These are phyloP conservation scores for Boletus rubroflammeus DNA, from an alignment of 768 basidiomycete genomes.

Conservation along the genomic window DNA sequence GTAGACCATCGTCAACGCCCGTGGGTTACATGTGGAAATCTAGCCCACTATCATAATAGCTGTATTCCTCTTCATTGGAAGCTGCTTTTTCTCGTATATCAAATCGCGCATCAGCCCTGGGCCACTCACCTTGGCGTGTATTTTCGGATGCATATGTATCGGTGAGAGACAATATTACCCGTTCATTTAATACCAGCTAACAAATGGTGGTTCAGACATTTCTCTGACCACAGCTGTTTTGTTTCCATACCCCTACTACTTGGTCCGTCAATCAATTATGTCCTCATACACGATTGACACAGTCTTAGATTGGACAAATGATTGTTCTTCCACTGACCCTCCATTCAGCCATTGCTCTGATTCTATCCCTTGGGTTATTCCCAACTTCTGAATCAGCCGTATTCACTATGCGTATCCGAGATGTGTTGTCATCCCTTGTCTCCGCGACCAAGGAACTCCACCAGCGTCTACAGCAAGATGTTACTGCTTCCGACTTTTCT, in stretches of 20 bases:
- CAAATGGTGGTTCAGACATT: conserved; percentile 43
- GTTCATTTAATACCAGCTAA: background rate
- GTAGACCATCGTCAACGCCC: background rate
- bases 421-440: conserved; percentile 47
- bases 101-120: conserved; percentile 60
- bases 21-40: background rate
- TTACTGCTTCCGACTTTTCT: conserved; percentile 35
- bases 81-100: conserved; percentile 52
- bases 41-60: conserved; percentile 58
- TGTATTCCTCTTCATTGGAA: conserved; percentile 63
- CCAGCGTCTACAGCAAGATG: conserved; percentile 40
- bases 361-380: conserved; percentile 53
- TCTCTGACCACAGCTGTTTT: conserved; percentile 53
- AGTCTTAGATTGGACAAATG: conserved; percentile 42
- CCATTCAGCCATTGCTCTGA: conserved; percentile 55
- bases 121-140: conserved; percentile 52
- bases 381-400: conserved; percentile 59
- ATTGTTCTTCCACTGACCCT: conserved; percentile 57
- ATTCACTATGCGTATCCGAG: conserved; percentile 50
- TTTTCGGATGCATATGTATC: conserved; percentile 59
- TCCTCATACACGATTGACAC: background rate
- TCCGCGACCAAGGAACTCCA: conserved; percentile 45
- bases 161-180: conserved; percentile 36
- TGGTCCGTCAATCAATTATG: conserved; percentile 25
- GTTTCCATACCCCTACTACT: conserved; percentile 65